Base-by-base conservation (phyloP, 306 rosid species). In the Astragalus membranaceus region DNA sequence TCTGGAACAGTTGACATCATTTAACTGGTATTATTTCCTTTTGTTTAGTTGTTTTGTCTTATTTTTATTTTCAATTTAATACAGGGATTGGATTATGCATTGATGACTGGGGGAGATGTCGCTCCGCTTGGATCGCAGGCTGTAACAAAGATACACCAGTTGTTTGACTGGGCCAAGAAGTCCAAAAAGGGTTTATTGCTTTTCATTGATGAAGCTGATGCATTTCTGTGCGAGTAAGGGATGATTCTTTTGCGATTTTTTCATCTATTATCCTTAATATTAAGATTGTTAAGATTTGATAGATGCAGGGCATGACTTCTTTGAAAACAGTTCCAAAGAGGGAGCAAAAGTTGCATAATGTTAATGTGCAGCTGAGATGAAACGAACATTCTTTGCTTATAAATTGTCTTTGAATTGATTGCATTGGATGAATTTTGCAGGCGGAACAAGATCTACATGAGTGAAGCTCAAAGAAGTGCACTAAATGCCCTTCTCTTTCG, bases 381-480 rank as follows among this genome's bases (percentile, higher is more conserved):
- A 17, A 32, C 3, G 43, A 17, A 7, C 36, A 32, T 33, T 56
- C n/a, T 29, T 26, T 71, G 1, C 53, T 16, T 36, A 68, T 36
- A 53, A 69, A 68, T 49, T 61, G 12, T 37, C 51, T 56, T 49
- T 11, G 55, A 59, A 36, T 63, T 75, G 69, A 64, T 73, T 67
- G 47, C 64, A 46, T 50, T 78, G 41, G 64, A 67, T 69, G 72
- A 81, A 73, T 56, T 52, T 85, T 84, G 69, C 80, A 95, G 99
- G 88, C 83, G 96, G 64, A 95, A 95, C 83, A 91, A 95, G 88
- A 91, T 95, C 75, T 95, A 91, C 35, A 95, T 91, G 99, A 89
- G 97, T 85, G 97, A 95, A 85, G 99, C 99, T 23, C 99, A 95
- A 84, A 89, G 99, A 86, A 95, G 99, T 81, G 97, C 97, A 15